These are phyloP conservation scores for Vickermania ingenoplastis DNA, from an alignment of 208 protist species.

Conservation along the genomic window DNA sequence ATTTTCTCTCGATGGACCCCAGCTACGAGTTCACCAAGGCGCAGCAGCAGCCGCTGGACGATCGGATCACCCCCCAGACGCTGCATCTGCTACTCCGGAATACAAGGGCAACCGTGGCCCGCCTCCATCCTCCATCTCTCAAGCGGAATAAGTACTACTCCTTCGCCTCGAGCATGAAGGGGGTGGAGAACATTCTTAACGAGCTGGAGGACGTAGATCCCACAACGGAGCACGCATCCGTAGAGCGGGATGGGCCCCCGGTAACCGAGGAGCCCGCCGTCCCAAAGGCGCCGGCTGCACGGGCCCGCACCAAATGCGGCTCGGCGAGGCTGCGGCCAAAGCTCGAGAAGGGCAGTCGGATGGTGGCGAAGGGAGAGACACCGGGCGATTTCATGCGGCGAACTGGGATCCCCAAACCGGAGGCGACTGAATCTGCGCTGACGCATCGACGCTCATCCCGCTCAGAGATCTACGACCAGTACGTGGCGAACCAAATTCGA, in stretches of 20 bases:
- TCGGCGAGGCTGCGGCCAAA: background rate
- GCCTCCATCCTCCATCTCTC: background rate
- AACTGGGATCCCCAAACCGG: background rate
- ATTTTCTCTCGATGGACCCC: background rate
- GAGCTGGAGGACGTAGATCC: background rate
- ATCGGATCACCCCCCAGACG: slow-evolving; percentile 50
- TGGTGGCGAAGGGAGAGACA: slow-evolving; percentile 6
- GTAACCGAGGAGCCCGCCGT: no score
- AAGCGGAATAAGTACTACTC: slow-evolving; percentile 7
- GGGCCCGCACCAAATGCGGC: background rate
- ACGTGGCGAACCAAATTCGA: background rate
- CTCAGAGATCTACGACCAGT: background rate
- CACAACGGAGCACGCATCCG: background rate
- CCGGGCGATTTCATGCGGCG: slow-evolving; percentile 6
- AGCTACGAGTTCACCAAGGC: background rate
- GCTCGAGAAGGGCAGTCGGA: slow-evolving; percentile 1
- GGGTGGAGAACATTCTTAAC: background rate
- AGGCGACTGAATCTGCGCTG: background rate
- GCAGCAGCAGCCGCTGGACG: slow-evolving; percentile 16
- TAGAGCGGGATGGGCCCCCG: background rate
- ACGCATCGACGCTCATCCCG: background rate
- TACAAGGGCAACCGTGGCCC: slow-evolving; percentile 9
- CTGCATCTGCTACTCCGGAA: slow-evolving; percentile 35
- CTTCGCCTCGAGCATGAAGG: slow-evolving; percentile 13
- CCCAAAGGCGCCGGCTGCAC: no score